A percentile compares a stretch with the other conserved stretches of the same genome.
Evolutionary conservation across 768 basidiomycete species (phyloP).

Genomic region (Strobilomyces dryophilus): DNA sequence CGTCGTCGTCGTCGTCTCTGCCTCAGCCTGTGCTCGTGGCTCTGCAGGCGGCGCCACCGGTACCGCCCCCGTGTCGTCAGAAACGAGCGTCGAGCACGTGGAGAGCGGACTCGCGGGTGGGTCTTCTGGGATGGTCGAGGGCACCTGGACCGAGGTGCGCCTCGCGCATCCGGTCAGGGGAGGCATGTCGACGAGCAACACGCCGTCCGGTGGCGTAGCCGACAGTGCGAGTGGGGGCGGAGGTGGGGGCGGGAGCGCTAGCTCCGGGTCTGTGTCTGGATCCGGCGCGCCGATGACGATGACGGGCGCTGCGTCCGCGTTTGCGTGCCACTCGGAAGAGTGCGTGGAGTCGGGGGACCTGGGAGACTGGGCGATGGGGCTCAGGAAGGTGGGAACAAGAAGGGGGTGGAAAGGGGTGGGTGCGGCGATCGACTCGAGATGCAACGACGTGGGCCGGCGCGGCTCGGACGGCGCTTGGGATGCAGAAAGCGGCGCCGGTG

Average conservation of each 20-base stretch:
- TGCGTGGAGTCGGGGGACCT: background rate
- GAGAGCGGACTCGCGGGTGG: slow-evolving; percentile 1
- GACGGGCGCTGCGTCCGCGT: background rate
- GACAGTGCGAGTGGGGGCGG: background rate
- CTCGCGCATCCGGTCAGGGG: background rate
- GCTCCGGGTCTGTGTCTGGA: background rate
- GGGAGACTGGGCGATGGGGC: background rate
- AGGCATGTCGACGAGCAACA: background rate
- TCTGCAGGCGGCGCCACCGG: too few species aligned
- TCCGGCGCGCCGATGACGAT: slow-evolving; percentile 13
- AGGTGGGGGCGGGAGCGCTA: background rate
- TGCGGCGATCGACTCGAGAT: background rate
- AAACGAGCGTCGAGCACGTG: slow-evolving; percentile 15
- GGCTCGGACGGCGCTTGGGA: background rate
- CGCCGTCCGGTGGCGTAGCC: background rate
- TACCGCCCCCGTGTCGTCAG: background rate
- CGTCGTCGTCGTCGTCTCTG: too few species aligned
- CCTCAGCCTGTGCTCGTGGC: too few species aligned
- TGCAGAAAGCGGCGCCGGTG: background rate
- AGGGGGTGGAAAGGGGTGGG: background rate
- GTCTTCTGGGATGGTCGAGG: background rate
- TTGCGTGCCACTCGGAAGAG: background rate
- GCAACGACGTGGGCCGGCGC: background rate
- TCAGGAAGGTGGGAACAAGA: background rate
- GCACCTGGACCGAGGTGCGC: slow-evolving; percentile 10